Evolutionary conservation across 805 yeast species (phyloP).

Genomic region (Danielia oregonensis): DNA sequence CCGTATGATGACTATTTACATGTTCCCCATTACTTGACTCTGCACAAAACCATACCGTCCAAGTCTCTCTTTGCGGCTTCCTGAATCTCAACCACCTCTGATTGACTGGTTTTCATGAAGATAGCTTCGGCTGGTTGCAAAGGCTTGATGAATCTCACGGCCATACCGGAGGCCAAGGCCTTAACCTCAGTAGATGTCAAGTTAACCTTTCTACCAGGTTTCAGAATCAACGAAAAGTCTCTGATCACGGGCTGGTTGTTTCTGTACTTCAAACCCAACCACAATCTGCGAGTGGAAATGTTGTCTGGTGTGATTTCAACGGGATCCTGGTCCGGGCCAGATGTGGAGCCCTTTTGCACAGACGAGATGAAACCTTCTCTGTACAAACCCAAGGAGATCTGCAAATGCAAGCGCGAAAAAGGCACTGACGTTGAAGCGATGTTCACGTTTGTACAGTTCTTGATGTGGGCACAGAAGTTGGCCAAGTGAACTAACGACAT

Average conservation of each 20-base stretch:
- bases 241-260: slow-evolving; percentile 73
- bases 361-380: slow-evolving; percentile 86
- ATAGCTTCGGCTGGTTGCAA: slow-evolving; percentile 87
- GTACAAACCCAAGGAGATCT: slow-evolving; percentile 78
- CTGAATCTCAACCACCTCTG: slow-evolving; percentile 65
- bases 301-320: slow-evolving; percentile 83
- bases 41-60: slow-evolving; percentile 78
- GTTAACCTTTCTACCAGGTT: slow-evolving; percentile 75
- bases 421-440: slow-evolving; percentile 77
- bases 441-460: slow-evolving; percentile 78
- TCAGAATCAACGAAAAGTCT: slow-evolving; percentile 69
- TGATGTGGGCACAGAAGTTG: slow-evolving; percentile 81
- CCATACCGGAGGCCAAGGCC: slow-evolving; percentile 70
- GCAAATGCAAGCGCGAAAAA: slow-evolving; percentile 76
- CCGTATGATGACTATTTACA: slow-evolving; percentile 8
- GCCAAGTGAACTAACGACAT: slow-evolving; percentile 89
- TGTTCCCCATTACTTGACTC: slow-evolving; percentile 46
- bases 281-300: slow-evolving; percentile 77
- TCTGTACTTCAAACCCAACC: slow-evolving; percentile 90
- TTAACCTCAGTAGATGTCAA: slow-evolving; percentile 62
- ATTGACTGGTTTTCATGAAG: slow-evolving; percentile 51
- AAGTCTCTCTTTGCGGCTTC: slow-evolving; percentile 77
- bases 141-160: slow-evolving; percentile 73
- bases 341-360: slow-evolving; percentile 76
- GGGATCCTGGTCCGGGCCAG: slow-evolving; percentile 78